These are phyloP conservation scores for Ormosia semicastrata DNA, from an alignment of 306 rosid genomes.

Conservation along the genomic window DNA sequence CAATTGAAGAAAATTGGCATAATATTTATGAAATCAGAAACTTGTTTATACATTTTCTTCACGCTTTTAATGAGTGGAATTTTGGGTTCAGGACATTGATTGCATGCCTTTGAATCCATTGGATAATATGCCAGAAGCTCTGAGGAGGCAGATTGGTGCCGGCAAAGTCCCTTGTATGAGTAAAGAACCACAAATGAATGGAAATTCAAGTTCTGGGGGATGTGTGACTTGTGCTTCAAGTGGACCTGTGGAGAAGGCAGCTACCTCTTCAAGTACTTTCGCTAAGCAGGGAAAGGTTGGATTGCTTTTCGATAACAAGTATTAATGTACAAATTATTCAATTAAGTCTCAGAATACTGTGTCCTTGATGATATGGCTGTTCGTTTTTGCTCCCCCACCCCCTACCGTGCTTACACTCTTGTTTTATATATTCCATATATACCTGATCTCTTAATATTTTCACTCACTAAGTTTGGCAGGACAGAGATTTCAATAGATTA, in stretches of 20 bases:
- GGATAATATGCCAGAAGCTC: conserved; percentile 79
- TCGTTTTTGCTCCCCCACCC: too few relatives aligned
- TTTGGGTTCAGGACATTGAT: conserved; percentile 67
- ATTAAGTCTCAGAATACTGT: conserved; percentile 3
- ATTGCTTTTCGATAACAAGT: conserved; percentile 5
- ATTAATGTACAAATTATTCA: neutral
- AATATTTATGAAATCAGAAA: neutral
- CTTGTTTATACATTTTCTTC: neutral
- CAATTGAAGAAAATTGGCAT: neutral
- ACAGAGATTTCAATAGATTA: neutral
- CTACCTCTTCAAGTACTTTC: conserved; percentile 33
- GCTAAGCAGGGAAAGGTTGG: conserved; percentile 53
- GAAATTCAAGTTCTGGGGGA: conserved; percentile 44
- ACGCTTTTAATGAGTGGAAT: neutral
- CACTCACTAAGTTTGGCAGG: neutral
- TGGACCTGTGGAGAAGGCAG: conserved; percentile 48
- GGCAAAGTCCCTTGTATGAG: conserved; percentile 41
- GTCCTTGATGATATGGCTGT: neutral
- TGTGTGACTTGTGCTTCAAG: conserved; percentile 37
- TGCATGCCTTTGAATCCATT: conserved; percentile 82
- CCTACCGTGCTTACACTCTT: neutral
- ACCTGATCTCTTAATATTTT: neutral
- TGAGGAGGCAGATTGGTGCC: conserved; percentile 48
- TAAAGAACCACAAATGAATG: conserved; percentile 47
- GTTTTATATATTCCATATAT: neutral